These are phyloP conservation scores for Begonia peltatifolia DNA, from an alignment of 306 rosid genomes.

Conservation along the genomic window DNA sequence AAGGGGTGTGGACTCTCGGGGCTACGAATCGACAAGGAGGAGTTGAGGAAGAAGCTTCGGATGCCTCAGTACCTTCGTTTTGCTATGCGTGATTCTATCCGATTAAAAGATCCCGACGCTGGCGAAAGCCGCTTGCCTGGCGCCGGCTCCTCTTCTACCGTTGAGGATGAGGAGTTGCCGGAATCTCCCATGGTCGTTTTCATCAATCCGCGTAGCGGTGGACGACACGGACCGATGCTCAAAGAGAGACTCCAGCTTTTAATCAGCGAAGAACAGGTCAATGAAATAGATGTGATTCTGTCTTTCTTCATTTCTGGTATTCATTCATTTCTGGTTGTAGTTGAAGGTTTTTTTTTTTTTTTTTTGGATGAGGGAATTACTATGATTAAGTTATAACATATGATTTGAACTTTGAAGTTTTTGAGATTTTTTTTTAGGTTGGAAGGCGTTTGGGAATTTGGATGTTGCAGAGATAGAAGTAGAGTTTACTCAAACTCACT, in stretches of 20 bases:
- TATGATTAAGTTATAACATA: no score
- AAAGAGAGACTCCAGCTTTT: constrained; percentile 65
- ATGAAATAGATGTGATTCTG: neutral
- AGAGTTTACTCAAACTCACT: no score
- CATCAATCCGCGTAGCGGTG: constrained; percentile 73
- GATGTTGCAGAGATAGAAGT: no score
- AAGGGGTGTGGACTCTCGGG: constrained; percentile 61
- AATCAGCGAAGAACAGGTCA: constrained; percentile 86
- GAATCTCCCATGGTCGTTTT: constrained; percentile 67
- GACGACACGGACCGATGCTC: constrained; percentile 73
- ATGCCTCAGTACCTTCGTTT: constrained; percentile 75
- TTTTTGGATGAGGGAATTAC: no score
- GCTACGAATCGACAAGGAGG: constrained; percentile 59
- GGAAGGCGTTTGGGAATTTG: no score
- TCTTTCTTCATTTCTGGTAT: neutral
- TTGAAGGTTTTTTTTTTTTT: no score
- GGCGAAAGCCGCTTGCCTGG: constrained; percentile 37
- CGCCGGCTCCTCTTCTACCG: constrained; percentile 1
- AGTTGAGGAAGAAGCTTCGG: constrained; percentile 43
- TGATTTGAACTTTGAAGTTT: no score
- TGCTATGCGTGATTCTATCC: constrained; percentile 84
- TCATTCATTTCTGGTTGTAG: no score
- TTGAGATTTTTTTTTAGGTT: no score
- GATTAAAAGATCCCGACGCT: constrained; percentile 46
- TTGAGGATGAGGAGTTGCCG: constrained; percentile 20